Percentiles rank a stretch among this genome's conserved stretches.
phyloP scores from a whole-genome alignment of 2,329 filamentous ascomycete genomes.

The Plenodomus lindquistii region DNA sequence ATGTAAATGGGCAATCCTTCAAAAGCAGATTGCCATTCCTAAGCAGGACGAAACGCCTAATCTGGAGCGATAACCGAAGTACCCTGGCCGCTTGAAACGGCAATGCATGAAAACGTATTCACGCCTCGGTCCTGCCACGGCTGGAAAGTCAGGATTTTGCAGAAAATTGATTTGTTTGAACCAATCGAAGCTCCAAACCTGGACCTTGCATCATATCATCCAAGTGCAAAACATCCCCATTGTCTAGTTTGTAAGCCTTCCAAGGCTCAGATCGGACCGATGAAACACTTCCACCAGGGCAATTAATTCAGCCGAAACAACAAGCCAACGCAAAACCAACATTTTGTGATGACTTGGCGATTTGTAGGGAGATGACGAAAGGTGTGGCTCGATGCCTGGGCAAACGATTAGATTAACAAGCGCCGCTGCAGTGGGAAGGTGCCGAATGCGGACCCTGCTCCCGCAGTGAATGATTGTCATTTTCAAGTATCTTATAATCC shows the following conservation, averaged over 20 bases:
- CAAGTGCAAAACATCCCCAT: neutral
- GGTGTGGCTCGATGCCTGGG: slow-evolving; percentile 4
- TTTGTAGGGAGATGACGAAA: slow-evolving; percentile 5
- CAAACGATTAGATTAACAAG: slow-evolving; percentile 2
- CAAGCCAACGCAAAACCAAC: slow-evolving; percentile 1
- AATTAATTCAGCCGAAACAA: slow-evolving; percentile 12
- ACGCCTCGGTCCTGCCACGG: neutral
- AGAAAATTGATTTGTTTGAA: neutral
- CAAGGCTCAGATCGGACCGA: slow-evolving; percentile 13
- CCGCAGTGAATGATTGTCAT: slow-evolving; percentile 11
- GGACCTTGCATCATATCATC: neutral
- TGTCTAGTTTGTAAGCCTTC: slow-evolving; percentile 10
- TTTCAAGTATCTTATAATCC: slow-evolving; percentile 1
- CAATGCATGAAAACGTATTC: neutral
- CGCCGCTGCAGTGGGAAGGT: slow-evolving; percentile 4
- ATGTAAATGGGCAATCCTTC: too few relatives aligned
- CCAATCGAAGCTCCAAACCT: neutral
- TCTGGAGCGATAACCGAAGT: neutral
- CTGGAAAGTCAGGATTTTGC: neutral
- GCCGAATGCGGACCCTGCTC: neutral
- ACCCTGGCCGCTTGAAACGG: neutral
- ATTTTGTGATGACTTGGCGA: slow-evolving; percentile 13
- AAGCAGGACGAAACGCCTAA: neutral
- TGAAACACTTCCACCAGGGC: slow-evolving; percentile 3
- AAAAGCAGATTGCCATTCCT: too few relatives aligned